Evolutionary conservation across 2,329 filamentous ascomycete species (phyloP).

Genomic region (Fusarium virguliforme): DNA sequence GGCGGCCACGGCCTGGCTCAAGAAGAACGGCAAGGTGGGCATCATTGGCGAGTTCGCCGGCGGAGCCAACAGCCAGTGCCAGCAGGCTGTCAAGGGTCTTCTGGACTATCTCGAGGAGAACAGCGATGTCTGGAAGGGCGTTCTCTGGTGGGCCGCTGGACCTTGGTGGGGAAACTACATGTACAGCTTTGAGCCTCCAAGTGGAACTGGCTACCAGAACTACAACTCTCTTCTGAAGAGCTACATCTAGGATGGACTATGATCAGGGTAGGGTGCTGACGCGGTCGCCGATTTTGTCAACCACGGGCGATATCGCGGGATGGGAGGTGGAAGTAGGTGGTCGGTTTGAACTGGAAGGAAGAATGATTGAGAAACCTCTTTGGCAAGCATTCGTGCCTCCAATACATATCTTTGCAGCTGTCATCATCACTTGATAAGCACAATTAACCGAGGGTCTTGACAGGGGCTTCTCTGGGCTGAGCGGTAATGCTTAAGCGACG

Average conservation of each 20-base stretch:
- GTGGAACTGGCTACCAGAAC: constrained; percentile 60
- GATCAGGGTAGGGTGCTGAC: neutral
- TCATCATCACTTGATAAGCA: constrained; percentile 1
- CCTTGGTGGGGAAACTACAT: constrained; percentile 73
- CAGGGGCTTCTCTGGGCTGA: neutral
- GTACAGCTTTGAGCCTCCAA: constrained; percentile 64
- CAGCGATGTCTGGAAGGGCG: constrained; percentile 72
- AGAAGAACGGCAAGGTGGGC: constrained; percentile 68
- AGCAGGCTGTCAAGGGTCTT: constrained; percentile 67
- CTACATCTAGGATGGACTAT: constrained; percentile 29
- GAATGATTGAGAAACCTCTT: neutral
- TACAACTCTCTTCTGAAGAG: constrained; percentile 49
- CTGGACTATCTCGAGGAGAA: constrained; percentile 69
- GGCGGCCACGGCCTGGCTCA: constrained; percentile 69
- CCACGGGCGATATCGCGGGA: neutral
- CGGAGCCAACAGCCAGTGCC: constrained; percentile 67
- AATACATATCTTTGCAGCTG: neutral
- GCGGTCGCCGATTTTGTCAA: neutral
- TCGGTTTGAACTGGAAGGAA: neutral
- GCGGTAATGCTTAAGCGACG: neutral
- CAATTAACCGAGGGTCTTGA: neutral
- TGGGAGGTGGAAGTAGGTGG: neutral
- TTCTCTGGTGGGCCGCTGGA: constrained; percentile 72
- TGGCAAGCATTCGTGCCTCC: too few species aligned
- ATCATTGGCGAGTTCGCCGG: constrained; percentile 73